Conservation (phyloP, 805 yeast genomes). For the Cephaloascus albidus region DNA sequence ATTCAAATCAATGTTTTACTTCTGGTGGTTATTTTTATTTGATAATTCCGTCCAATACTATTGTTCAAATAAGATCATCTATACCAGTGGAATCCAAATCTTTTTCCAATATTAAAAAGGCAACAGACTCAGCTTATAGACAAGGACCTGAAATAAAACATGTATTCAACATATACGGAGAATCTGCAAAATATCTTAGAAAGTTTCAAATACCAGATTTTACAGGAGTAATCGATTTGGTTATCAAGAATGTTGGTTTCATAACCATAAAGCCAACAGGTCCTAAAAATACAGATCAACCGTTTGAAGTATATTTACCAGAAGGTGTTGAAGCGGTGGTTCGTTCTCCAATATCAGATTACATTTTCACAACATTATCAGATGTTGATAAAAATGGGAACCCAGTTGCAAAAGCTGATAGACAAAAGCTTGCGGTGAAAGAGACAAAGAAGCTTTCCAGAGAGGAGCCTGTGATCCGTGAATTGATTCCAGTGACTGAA, state of each 20-base stretch:
- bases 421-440: background rate
- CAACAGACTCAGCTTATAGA: constrained; percentile 10
- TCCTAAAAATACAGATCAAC: constrained; percentile 11
- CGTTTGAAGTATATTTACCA: constrained; percentile 47
- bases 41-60: constrained; percentile 40
- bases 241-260: constrained; percentile 57
- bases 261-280: constrained; percentile 56
- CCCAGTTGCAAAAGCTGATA: background rate
- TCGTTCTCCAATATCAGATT: constrained; percentile 40
- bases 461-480: background rate
- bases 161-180: constrained; percentile 9
- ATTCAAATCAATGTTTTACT: constrained; percentile 35
- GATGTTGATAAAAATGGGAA: constrained; percentile 6
- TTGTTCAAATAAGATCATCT: constrained; percentile 37
- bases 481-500: background rate
- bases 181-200: constrained; percentile 14
- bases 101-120: constrained; percentile 20
- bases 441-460: background rate
- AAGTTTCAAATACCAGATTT: constrained; percentile 64
- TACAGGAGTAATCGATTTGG: constrained; percentile 55
- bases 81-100: constrained; percentile 30
- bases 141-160: constrained; percentile 13
- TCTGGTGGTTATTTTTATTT: constrained; percentile 57
- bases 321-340: constrained; percentile 42
- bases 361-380: constrained; percentile 24